These are phyloP conservation scores for Hippophae tibetana DNA, from an alignment of 306 rosid species.

Conservation along the genomic window DNA sequence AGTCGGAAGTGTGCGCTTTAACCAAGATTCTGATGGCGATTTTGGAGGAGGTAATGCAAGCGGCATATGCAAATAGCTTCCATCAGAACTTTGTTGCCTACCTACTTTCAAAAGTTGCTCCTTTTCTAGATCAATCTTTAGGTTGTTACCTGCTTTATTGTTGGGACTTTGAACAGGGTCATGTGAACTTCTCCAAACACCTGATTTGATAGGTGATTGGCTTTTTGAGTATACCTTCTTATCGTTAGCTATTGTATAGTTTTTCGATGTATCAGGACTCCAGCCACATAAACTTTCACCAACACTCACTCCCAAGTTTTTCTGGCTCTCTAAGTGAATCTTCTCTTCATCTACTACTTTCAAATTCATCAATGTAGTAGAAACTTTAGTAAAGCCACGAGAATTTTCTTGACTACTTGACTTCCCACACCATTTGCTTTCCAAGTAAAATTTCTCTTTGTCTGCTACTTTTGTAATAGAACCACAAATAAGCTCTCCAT, in stretches of 20 bases:
- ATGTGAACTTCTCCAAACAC: constrained; percentile 11
- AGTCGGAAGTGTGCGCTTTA: constrained; percentile 58
- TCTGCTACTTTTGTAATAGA: constrained; percentile 15
- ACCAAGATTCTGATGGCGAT: constrained; percentile 96
- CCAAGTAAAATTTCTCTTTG: constrained; percentile 12
- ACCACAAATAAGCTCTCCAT: constrained; percentile 20
- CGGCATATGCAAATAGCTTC: constrained; percentile 22
- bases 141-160: constrained; percentile 15
- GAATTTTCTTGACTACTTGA: constrained; percentile 22
- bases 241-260: constrained; percentile 15
- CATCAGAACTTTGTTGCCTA: constrained; percentile 17
- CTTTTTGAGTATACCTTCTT: constrained; percentile 10
- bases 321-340: constrained; percentile 27
- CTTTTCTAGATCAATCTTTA: constrained; percentile 30
- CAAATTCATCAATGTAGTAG: constrained; percentile 13
- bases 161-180: constrained; percentile 18
- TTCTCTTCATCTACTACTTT: constrained; percentile 19
- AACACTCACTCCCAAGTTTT: constrained; percentile 12
- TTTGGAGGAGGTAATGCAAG: constrained; percentile 61
- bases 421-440: constrained; percentile 24
- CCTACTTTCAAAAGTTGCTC: constrained; percentile 11
- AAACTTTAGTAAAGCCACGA: constrained; percentile 13
- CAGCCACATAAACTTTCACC: constrained; percentile 12
- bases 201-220: constrained; percentile 14
- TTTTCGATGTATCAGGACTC: constrained; percentile 21